Evolutionary conservation across 257 asterid species (phyloP), one percentile per base, ranked within the genome.

Genomic region (Cinchona pubescens): DNA sequence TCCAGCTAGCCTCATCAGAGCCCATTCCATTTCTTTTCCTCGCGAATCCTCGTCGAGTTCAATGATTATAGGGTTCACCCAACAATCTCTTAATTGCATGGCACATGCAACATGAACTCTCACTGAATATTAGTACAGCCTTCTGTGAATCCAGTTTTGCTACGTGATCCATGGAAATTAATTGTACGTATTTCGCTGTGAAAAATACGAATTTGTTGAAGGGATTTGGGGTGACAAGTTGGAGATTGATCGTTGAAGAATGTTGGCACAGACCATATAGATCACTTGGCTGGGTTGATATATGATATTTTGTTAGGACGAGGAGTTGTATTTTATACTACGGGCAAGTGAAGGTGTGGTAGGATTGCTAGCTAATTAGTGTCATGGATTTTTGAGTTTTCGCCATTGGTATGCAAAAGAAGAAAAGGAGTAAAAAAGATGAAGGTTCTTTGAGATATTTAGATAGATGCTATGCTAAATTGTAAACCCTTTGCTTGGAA

Each of bases 51-150:
- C 85, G 59, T 90, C 97, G 1, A 92, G 75, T 79, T 92, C 95
- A 74, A 80, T 79, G 73, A 92, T 72, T 87, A 92, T 71, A 21
- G 91, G 97, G 82, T 89, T 91, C 76, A 90, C 97, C 0, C 96
- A 90, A 92, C 11, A 92, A 81, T 67, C 92, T 82, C 83, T 88
- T 88, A 75, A 92, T 88, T 27, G 96, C 91, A 75, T 92, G 97
- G 81, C 97, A 92, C 96, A 92, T 89, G 83, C 96, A 91, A 55
- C 97, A 91, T 2, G 96, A 79, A 69, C 92, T 88, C 92, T 89
- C 88, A 80, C 94, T 90, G 81, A 91, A 91, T 30, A 91, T 90
- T 88, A 91, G 94, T 10, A 88, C 92, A 35, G 97, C 96, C 53
- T 78, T 88, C 76, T 88, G 91, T 9, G 96, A 88, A 0, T 87